phyloP scores from a whole-genome alignment of 306 rosid genomes.

The Fagus crenata region DNA sequence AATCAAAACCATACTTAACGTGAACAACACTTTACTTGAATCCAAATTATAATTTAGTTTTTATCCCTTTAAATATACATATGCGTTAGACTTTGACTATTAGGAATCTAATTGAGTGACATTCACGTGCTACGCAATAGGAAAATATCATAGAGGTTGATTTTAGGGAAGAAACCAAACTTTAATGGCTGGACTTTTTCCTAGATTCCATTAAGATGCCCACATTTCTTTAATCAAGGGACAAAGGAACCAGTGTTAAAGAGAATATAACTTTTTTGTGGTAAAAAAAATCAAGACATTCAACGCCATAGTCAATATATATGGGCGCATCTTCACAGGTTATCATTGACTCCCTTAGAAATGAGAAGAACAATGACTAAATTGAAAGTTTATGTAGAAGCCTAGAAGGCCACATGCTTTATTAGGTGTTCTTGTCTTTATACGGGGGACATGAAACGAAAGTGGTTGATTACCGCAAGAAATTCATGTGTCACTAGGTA shows the following conservation, averaged over 20 bases:
- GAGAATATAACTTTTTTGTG: neutral
- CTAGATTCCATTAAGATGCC: neutral
- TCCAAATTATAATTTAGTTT: neutral
- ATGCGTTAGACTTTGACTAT: constrained; percentile 26
- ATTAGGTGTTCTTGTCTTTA: too few relatives aligned
- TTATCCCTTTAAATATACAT: constrained; percentile 9
- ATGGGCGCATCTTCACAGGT: neutral
- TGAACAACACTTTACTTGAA: too few relatives aligned
- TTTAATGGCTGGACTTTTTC: neutral
- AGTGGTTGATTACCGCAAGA: too few relatives aligned
- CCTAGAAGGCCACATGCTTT: too few relatives aligned
- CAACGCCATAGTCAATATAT: neutral
- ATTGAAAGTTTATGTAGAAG: too few relatives aligned
- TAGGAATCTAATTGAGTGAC: constrained; percentile 5
- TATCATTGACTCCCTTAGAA: too few relatives aligned
- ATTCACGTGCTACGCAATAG: neutral
- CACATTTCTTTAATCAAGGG: neutral
- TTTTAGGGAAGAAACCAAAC: neutral
- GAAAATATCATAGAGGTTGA: neutral
- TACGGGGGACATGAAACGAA: too few relatives aligned
- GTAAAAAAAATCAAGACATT: neutral
- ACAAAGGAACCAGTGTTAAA: neutral
- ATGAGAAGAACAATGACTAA: too few relatives aligned
- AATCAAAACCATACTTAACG: too few relatives aligned
- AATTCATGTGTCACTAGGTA: too few relatives aligned